Conservation (phyloP, 768 basidiomycete genomes). For the Floccularia luteovirens region DNA sequence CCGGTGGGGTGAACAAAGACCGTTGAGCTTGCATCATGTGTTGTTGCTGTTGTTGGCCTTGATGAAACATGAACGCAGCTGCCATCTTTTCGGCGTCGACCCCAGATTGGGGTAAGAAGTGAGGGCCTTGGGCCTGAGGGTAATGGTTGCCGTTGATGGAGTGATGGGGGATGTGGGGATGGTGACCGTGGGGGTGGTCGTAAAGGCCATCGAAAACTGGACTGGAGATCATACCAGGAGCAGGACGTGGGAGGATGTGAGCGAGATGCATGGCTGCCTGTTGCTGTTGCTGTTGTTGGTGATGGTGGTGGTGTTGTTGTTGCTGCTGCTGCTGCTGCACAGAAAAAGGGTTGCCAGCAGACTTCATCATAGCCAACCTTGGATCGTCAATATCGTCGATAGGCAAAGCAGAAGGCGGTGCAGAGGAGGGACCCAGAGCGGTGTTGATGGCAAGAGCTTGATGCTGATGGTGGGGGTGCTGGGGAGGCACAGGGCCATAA, state of each 20-base stretch:
- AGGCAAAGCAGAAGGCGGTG: no score
- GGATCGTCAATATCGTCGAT: constrained; percentile 9
- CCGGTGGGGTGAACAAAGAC: constrained; percentile 15
- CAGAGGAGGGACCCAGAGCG: no score
- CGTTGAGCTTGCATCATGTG: constrained; percentile 13
- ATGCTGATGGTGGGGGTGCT: no score
- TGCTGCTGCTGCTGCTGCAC: constrained; percentile 6
- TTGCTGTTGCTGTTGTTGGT: constrained; percentile 2
- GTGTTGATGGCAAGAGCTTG: no score
- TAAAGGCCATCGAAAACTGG: constrained; percentile 12
- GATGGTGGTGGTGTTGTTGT: constrained; percentile 6
- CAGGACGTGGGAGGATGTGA: constrained; percentile 11
- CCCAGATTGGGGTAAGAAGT: constrained; percentile 4
- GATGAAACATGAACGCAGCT: constrained; percentile 9
- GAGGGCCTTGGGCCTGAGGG: constrained; percentile 1
- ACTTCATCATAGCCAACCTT: constrained; percentile 8
- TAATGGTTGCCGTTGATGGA: constrained; percentile 10
- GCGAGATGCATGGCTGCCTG: constrained; percentile 6
- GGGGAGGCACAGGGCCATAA: constrained; percentile 13
- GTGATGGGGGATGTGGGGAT: constrained; percentile 6
- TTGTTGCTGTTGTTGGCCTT: constrained; percentile 6
- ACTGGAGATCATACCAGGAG: constrained; percentile 9
- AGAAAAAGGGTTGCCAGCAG: constrained; percentile 9
- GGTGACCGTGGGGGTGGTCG: constrained; percentile 11
- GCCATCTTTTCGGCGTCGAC: constrained; percentile 12